Evolutionary conservation across 2,329 filamentous ascomycete species (phyloP).

Genomic region (Peltaster fructicola): DNA sequence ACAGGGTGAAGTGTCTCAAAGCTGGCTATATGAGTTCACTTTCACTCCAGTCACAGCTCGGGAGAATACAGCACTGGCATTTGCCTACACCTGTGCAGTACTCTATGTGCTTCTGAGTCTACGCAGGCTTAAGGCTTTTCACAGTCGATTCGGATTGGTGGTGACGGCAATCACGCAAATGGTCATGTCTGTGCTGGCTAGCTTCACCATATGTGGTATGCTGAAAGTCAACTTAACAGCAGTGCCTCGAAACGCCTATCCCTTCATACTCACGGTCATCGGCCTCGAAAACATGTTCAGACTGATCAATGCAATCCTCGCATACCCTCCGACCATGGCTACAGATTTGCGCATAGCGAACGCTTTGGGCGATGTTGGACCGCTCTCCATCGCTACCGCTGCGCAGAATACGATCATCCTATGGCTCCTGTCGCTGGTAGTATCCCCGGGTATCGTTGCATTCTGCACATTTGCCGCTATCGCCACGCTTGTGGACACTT

Average conservation of each 20-base stretch:
- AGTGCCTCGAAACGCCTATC: slow-evolving; percentile 58
- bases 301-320: slow-evolving; percentile 59
- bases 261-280: slow-evolving; percentile 57
- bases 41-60: slow-evolving; percentile 54
- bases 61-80: slow-evolving; percentile 45
- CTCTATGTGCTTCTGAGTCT: slow-evolving; percentile 50
- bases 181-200: slow-evolving; percentile 54
- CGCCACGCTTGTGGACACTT: slow-evolving; percentile 58
- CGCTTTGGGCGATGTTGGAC: slow-evolving; percentile 56
- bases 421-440: slow-evolving; percentile 45
- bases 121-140: slow-evolving; percentile 54
- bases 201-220: slow-evolving; percentile 62
- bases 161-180: slow-evolving; percentile 50
- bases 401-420: slow-evolving; percentile 52
- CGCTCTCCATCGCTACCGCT: slow-evolving; percentile 49
- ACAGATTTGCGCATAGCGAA: slow-evolving; percentile 54
- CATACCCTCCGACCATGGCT: slow-evolving; percentile 49
- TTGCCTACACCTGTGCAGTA: slow-evolving; percentile 47
- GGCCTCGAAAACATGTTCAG: slow-evolving; percentile 60
- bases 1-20: slow-evolving; percentile 35
- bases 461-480: slow-evolving; percentile 64
- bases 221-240: slow-evolving; percentile 58
- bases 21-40: slow-evolving; percentile 59
- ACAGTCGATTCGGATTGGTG: slow-evolving; percentile 56
- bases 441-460: slow-evolving; percentile 52